Conservation (phyloP, 2,329 filamentous ascomycete species). For the Colletotrichum sp. region DNA sequence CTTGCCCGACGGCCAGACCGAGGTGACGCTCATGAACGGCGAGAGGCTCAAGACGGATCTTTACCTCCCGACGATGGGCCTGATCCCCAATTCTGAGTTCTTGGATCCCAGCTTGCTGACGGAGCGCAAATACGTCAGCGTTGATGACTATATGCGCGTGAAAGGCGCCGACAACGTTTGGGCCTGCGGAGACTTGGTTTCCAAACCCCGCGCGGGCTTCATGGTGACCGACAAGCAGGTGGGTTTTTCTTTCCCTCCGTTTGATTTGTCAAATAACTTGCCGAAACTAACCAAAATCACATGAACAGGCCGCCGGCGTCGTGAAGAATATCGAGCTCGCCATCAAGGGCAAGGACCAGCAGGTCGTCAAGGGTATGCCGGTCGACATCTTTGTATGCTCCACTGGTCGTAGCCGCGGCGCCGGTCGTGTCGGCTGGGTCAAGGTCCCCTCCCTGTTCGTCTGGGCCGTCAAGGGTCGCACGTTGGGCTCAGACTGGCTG, state of each 20-base stretch:
- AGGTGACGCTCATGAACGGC: conserved; percentile 50
- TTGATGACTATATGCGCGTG: conserved; percentile 57
- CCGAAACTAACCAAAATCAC: neutral
- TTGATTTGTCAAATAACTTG: neutral
- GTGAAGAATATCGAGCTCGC: conserved; percentile 57
- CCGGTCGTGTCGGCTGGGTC: conserved; percentile 50
- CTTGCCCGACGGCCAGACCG: conserved; percentile 47
- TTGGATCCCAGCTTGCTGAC: conserved; percentile 49
- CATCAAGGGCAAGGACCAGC: conserved; percentile 47
- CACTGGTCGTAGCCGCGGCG: conserved; percentile 54
- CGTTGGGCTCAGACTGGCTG: conserved; percentile 48
- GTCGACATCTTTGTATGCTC: conserved; percentile 54
- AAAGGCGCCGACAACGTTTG: conserved; percentile 49
- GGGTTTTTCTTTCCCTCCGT: conserved; percentile 17
- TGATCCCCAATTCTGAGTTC: conserved; percentile 59
- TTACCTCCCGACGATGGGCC: conserved; percentile 61
- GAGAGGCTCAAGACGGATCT: conserved; percentile 55
- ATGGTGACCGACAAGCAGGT: conserved; percentile 64
- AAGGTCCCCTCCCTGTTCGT: conserved; percentile 56
- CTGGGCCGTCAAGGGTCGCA: conserved; percentile 56
- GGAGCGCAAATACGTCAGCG: conserved; percentile 46
- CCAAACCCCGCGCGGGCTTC: conserved; percentile 58
- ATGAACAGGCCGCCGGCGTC: conserved; percentile 49
- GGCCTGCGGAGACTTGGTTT: conserved; percentile 59
- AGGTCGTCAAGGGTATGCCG: conserved; percentile 48